phyloP scores from a whole-genome alignment of 176 grass and related monocot genomes.

The Rhynchospora pubera region DNA sequence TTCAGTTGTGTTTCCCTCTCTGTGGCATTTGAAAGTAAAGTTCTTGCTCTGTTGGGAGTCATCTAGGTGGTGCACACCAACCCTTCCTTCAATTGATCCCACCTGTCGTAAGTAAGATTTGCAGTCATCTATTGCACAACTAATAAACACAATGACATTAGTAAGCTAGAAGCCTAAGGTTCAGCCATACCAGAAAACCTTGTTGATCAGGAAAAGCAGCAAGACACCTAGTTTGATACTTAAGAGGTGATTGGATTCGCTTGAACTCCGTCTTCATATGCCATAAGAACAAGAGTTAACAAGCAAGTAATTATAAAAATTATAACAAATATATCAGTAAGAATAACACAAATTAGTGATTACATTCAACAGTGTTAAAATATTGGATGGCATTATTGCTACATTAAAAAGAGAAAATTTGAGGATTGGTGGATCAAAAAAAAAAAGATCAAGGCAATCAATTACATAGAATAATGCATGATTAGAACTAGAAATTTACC shows the following conservation, averaged over 20 bases:
- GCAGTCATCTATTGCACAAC: background rate
- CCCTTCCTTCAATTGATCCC: conserved; percentile 91
- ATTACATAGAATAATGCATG: background rate
- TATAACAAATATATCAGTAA: background rate
- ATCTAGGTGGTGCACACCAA: conserved; percentile 87
- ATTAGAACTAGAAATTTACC: background rate
- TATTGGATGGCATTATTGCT: background rate
- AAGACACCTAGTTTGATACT: conserved; percentile 84
- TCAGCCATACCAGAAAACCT: conserved; percentile 78
- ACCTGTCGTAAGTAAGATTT: conserved; percentile 49
- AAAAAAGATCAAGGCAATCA: background rate
- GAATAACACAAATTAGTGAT: background rate
- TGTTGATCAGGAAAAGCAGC: conserved; percentile 97
- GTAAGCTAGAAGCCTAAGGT: background rate
- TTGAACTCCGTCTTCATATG: conserved; percentile 73
- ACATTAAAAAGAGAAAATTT: background rate
- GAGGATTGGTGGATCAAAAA: background rate
- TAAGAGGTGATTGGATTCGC: conserved; percentile 79
- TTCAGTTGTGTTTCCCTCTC: conserved; percentile 74
- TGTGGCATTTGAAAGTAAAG: conserved; percentile 98
- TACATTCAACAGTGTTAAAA: background rate
- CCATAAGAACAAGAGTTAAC: background rate
- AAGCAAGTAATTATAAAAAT: background rate
- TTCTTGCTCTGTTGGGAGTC: conserved; percentile 78
- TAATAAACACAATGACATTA: background rate